These are phyloP conservation scores for Fusarium brachygibbosum DNA, from an alignment of 2,329 filamentous ascomycete genomes.

Conservation along the genomic window DNA sequence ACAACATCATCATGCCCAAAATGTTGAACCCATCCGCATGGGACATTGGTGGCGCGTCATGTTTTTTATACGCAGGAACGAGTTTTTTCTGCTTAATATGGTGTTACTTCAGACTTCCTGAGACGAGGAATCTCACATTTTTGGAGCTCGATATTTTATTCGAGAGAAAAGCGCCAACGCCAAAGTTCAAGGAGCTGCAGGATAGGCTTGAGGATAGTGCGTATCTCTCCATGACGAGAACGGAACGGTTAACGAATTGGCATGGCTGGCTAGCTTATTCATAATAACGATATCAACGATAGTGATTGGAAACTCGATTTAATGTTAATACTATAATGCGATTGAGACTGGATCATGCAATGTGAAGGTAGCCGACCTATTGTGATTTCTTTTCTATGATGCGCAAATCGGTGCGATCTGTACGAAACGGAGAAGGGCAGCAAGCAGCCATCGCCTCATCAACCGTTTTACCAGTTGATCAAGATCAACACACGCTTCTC, in stretches of 20 bases:
- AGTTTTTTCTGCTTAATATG: slow-evolving; percentile 43
- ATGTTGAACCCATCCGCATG: slow-evolving; percentile 50
- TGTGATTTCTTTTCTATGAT: background rate
- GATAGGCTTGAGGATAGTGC: slow-evolving; percentile 40
- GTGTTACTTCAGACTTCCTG: slow-evolving; percentile 49
- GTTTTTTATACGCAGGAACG: slow-evolving; percentile 44
- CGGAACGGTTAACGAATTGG: slow-evolving; percentile 44
- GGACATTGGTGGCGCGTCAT: slow-evolving; percentile 47
- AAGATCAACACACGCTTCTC: background rate
- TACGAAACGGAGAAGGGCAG: background rate
- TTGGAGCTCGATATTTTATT: slow-evolving; percentile 50
- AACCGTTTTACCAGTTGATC: background rate
- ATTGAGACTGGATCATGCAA: background rate
- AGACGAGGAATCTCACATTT: slow-evolving; percentile 48
- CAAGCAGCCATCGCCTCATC: background rate
- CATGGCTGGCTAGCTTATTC: slow-evolving; percentile 47
- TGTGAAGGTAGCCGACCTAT: background rate
- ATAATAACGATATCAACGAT: slow-evolving; percentile 23
- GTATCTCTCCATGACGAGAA: slow-evolving; percentile 37
- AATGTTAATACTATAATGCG: background rate
- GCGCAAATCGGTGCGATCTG: background rate
- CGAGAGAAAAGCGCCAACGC: slow-evolving; percentile 46
- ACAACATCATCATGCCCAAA: slow-evolving; percentile 48
- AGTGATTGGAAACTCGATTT: background rate
- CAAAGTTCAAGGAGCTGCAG: slow-evolving; percentile 52